Evolutionary conservation across 164 flowering plant genomes (phyloP).

Genomic region (Cinnamomum micranthum): DNA sequence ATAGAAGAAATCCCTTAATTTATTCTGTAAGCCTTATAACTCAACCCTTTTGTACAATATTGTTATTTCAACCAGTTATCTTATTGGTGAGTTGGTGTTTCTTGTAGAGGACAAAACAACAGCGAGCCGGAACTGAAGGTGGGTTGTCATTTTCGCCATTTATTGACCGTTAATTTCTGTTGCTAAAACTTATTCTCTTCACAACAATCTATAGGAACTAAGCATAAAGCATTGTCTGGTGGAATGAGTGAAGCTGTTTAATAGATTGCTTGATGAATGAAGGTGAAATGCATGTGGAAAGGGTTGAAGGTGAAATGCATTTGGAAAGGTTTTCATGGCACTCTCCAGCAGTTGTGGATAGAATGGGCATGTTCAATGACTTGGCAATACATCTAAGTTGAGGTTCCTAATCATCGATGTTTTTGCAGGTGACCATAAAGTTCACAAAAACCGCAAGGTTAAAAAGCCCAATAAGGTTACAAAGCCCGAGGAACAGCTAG

Average conservation of each 20-base stretch:
- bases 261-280: background rate
- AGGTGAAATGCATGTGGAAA: background rate
- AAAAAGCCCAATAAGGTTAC: too few relatives aligned
- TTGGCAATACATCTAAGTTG: background rate
- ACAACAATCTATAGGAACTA: background rate
- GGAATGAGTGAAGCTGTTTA: background rate
- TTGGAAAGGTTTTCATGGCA: background rate
- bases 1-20: background rate
- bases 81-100: background rate
- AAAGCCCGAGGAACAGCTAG: background rate
- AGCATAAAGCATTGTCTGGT: background rate
- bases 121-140: background rate
- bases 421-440: background rate
- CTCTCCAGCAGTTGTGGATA: background rate
- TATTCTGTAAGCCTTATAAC: background rate
- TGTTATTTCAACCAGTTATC: background rate
- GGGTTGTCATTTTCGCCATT: background rate
- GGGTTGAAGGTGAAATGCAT: background rate
- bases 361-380: background rate
- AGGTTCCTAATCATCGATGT: background rate
- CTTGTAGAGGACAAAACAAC: background rate
- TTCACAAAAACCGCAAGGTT: background rate
- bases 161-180: background rate
- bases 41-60: background rate
- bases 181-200: background rate